Conservation (phyloP, 2,329 filamentous ascomycete genomes). For the Juglanconis juglandina region DNA sequence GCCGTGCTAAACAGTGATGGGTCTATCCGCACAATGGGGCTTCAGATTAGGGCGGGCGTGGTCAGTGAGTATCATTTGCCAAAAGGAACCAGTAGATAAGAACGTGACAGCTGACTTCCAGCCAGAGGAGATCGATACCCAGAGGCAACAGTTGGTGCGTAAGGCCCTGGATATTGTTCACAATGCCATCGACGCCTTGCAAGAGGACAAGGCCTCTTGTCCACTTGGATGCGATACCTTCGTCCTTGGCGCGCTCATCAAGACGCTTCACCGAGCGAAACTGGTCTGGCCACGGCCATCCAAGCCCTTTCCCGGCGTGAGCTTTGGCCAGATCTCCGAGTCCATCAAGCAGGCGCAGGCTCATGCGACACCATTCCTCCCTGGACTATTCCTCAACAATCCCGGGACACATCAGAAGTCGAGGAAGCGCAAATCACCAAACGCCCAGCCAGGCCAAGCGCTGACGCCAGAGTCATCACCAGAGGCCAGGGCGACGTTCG, state of each 20-base stretch:
- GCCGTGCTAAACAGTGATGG: conserved; percentile 25
- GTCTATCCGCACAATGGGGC: conserved; percentile 23
- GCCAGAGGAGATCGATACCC: conserved; percentile 26
- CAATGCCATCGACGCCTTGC: conserved; percentile 23
- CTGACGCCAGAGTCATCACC: conserved; percentile 23
- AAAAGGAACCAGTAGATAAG: too few species aligned
- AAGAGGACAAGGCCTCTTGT: conserved; percentile 16
- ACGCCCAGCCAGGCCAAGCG: conserved; percentile 8
- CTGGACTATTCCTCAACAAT: conserved; percentile 3
- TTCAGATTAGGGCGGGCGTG: conserved; percentile 29
- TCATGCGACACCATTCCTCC: conserved; percentile 1
- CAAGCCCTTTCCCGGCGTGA: conserved; percentile 24
- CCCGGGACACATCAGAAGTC: neutral
- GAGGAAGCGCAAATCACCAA: conserved; percentile 15
- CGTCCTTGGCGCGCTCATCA: conserved; percentile 28
- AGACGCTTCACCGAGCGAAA: conserved; percentile 25
- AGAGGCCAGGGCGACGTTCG: conserved; percentile 18
- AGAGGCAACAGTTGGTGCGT: conserved; percentile 25
- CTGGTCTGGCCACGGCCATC: conserved; percentile 27
- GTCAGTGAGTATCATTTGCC: conserved; percentile 21
- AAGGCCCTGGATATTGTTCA: conserved; percentile 23
- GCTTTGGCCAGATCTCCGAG: conserved; percentile 23
- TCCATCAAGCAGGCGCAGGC: conserved; percentile 23
- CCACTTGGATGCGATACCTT: conserved; percentile 26
- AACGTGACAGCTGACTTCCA: neutral